Percentiles rank a stretch among this genome's conserved stretches.
Evolutionary conservation across 768 basidiomycete genomes (phyloP).

Genomic region (Leccinum sublutescens): DNA sequence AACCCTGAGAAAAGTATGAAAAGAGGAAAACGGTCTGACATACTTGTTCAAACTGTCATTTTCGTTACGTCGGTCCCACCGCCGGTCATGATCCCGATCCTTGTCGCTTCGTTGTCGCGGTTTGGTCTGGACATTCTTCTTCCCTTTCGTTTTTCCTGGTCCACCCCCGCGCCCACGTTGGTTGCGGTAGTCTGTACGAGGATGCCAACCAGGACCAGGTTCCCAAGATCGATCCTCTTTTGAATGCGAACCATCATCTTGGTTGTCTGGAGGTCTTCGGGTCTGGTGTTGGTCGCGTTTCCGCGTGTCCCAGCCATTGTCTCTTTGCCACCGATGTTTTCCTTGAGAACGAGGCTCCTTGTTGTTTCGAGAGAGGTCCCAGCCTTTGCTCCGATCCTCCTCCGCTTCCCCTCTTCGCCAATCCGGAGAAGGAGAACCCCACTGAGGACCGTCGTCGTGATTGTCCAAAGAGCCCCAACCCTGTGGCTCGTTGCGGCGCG

Average conservation of each 20-base stretch:
- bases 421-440: constrained; percentile 47
- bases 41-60: constrained; percentile 78
- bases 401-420: constrained; percentile 37
- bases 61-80: constrained; percentile 45
- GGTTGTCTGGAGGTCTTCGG: constrained; percentile 31
- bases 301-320: constrained; percentile 53
- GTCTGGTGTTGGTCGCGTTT: constrained; percentile 46
- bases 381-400: constrained; percentile 38
- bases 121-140: constrained; percentile 36
- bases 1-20: constrained; percentile 8
- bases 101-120: constrained; percentile 32
- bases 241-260: constrained; percentile 19
- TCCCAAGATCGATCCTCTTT: constrained; percentile 67
- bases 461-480: constrained; percentile 39
- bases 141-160: constrained; percentile 35
- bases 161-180: constrained; percentile 40
- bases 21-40: constrained; percentile 24
- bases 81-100: constrained; percentile 27
- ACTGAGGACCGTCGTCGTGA: constrained; percentile 40
- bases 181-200: constrained; percentile 41
- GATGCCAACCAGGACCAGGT: constrained; percentile 67
- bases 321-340: constrained; percentile 34
- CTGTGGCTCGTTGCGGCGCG: constrained; percentile 48
- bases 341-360: constrained; percentile 35
- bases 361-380: constrained; percentile 37